Conservation (phyloP, 176 grass and related monocot species). For the Alopecurus myosuroides region DNA sequence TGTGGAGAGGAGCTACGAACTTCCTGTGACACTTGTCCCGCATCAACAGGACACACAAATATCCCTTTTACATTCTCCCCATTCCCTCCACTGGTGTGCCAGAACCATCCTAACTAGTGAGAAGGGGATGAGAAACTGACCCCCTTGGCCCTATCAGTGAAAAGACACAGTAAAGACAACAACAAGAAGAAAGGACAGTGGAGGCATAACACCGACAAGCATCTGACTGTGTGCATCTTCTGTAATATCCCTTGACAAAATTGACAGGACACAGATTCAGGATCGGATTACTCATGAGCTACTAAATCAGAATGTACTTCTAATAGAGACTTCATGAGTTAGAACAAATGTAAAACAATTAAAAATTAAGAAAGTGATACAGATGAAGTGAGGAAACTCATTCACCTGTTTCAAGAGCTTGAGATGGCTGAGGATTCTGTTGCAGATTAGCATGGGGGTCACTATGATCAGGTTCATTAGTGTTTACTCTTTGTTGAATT, state of each 20-base stretch:
- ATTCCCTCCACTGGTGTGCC: not conserved
- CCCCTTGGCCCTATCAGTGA: not conserved
- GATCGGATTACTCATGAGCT: not conserved
- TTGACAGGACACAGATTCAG: not conserved
- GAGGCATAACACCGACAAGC: not conserved
- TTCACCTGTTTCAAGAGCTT: slow-evolving; percentile 46
- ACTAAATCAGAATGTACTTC: not conserved
- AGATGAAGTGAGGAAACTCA: slow-evolving; percentile 1
- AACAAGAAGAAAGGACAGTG: not conserved
- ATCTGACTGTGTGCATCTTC: not conserved
- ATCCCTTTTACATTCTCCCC: not conserved
- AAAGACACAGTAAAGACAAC: not conserved
- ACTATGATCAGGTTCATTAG: slow-evolving; percentile 40
- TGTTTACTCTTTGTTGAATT: slow-evolving; percentile 48
- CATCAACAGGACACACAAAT: not conserved
- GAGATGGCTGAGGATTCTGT: slow-evolving; percentile 37
- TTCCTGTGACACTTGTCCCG: not conserved
- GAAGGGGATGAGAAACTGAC: not conserved
- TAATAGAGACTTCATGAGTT: slow-evolving; percentile 6
- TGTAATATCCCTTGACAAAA: not conserved
- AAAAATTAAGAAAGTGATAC: slow-evolving; percentile 16
- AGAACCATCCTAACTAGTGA: not conserved
- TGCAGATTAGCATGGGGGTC: slow-evolving; percentile 48
- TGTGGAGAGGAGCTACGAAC: not conserved
- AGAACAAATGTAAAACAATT: slow-evolving; percentile 5